These are phyloP conservation scores for Solanum chmielewskii DNA, from an alignment of 257 asterid species.

Conservation along the genomic window DNA sequence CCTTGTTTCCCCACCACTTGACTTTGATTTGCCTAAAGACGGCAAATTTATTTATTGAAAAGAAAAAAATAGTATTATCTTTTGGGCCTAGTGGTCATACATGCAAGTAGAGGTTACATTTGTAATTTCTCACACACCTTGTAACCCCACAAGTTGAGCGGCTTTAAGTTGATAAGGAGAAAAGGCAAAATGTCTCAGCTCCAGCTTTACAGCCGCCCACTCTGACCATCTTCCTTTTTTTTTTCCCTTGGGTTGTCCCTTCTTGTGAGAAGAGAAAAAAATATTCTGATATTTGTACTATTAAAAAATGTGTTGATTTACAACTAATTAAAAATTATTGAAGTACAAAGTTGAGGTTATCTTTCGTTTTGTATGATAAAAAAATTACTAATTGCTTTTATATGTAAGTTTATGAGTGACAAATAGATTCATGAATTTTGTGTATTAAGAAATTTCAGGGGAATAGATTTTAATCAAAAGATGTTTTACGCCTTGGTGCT, in stretches of 20 bases:
- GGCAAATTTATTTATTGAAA: not conserved
- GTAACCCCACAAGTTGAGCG: constrained; percentile 1
- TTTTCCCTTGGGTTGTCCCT: not conserved
- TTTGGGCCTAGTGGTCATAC: not conserved
- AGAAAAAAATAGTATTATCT: not conserved
- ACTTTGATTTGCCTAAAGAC: not conserved
- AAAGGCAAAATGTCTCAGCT: not conserved
- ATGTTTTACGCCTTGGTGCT: not conserved
- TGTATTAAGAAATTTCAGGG: not conserved
- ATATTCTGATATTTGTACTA: not conserved
- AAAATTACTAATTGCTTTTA: not conserved
- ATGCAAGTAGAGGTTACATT: not conserved
- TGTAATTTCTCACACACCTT: not conserved
- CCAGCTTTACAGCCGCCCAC: constrained; percentile 22
- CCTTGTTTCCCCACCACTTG: not conserved
- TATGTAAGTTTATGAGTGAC: not conserved
- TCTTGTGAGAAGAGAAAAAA: not conserved
- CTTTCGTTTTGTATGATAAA: not conserved
- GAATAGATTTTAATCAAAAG: not conserved
- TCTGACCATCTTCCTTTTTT: constrained; percentile 12
- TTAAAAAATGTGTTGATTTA: not conserved
- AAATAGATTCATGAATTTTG: not conserved
- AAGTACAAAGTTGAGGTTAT: not conserved
- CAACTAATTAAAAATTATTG: not conserved
- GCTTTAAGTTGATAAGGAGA: constrained; percentile 1